Base-by-base conservation (phyloP, 148 eudicot genomes). In the Silene uniflora region DNA sequence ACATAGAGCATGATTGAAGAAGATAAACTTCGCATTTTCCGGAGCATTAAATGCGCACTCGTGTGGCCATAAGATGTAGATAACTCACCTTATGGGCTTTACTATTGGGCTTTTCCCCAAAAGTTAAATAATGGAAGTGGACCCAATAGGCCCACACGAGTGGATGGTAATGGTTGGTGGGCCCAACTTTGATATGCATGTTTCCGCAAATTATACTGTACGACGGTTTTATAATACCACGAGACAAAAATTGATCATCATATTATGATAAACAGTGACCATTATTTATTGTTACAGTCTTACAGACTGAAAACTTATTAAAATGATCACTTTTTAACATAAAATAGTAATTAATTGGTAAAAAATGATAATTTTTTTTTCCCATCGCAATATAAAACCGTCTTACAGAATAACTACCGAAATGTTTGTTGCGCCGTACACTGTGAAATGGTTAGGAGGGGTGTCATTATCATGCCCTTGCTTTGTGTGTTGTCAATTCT, bases 11-110 rank as follows among this genome's bases (percentile, higher is more conserved):
- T 39, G 8, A 32, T 32, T 32, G 56, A 73, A 18, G n/a, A 32
- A 60, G 75, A 72, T 44, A 46, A 74, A 74, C 32, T 6, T 25
- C 1, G 49, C 35, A 29, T 55, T 67, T 76, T 54, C 16, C 10
- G 44, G 54, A 58, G 73, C 77, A 80, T 62, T 80, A 1, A 76
- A 71, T 80, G 76, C 83, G 72, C 83, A 80, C 83, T 79, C 72
- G 83, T 80, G 83, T 52, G 56, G 18, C 56, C 56, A 52, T 52
- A 52, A 52, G 14, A 52, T 52, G 73, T 19, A 54, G 27, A 25
- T n/a, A 24, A 70, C 76, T 72, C 12, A 24, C 6, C 22, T 64
- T 44, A 80, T 75, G 76, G 83, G 76, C 83, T 71, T 23, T 39
- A 2, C 49, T 44, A 71, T 27, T 76, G 79, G 83, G 79, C 79